Conservation (phyloP, 1,139 yeast genomes). For the Insectozyma bohioensis region DNA sequence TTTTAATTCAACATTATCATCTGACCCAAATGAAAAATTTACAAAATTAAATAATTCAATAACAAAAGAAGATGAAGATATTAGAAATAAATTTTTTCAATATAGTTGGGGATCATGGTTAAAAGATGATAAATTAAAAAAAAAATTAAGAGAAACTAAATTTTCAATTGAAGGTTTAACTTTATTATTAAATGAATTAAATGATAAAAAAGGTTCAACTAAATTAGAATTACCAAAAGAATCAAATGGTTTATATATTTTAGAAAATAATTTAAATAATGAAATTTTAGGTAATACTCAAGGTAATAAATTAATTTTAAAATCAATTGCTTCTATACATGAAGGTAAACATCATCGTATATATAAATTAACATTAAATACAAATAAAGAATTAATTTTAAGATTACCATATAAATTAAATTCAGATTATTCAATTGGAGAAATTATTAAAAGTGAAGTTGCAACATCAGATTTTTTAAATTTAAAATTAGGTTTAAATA, state of each 20-base stretch:
- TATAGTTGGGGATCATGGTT: conserved; percentile 97
- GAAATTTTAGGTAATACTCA: conserved; percentile 37
- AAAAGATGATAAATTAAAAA: conserved; percentile 70
- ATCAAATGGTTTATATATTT: conserved; percentile 41
- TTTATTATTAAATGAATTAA: conserved; percentile 43
- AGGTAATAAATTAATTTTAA: conserved; percentile 48
- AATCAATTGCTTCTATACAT: conserved; percentile 78
- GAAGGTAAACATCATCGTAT: conserved; percentile 94
- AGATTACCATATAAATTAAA: conserved; percentile 83
- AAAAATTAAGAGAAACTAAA: conserved; percentile 72
- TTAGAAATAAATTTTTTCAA: conserved; percentile 73
- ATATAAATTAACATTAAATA: conserved; percentile 66
- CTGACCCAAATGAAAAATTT: conserved; percentile 34
- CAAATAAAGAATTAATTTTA: conserved; percentile 64
- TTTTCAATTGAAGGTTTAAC: conserved; percentile 80
- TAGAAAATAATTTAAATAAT: conserved; percentile 45
- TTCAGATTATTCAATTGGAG: conserved; percentile 59
- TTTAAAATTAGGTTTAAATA: conserved; percentile 51
- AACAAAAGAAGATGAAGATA: conserved; percentile 70
- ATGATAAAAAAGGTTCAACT: conserved; percentile 18
- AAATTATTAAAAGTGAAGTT: conserved; percentile 81
- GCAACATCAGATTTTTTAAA: conserved; percentile 86
- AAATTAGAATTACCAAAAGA: conserved; percentile 25
- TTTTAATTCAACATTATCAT: conserved; percentile 4
- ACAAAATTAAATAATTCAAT: conserved; percentile 60